These are phyloP conservation scores for Phyllostachys edulis DNA, from an alignment of 176 grass and related monocot genomes.

Conservation along the genomic window DNA sequence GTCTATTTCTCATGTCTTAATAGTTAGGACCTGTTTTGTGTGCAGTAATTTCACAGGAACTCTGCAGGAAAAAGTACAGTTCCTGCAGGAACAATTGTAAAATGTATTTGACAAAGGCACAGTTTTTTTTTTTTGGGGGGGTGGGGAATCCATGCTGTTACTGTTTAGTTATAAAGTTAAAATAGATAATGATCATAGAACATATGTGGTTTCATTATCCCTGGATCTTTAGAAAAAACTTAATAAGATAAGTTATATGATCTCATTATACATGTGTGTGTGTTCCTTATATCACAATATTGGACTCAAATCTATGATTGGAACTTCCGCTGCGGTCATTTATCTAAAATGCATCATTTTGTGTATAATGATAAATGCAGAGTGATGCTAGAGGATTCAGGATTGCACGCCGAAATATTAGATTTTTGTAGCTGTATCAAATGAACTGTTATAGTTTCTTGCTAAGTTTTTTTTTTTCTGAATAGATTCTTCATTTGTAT, in stretches of 20 bases:
- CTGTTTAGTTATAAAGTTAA: not conserved
- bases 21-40: not conserved
- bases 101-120: not conserved
- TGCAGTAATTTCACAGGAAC: not conserved
- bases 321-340: not conserved
- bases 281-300: not conserved
- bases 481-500: not conserved
- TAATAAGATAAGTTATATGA: not conserved
- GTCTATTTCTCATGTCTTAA: not conserved
- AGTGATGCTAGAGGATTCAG: not conserved
- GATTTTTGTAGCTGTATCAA: not conserved
- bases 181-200: not conserved
- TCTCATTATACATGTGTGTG: not conserved
- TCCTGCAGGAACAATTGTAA: not conserved
- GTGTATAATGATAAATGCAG: not conserved
- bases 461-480: not conserved
- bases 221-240: not conserved
- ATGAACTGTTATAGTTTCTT: not conserved
- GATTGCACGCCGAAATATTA: not conserved
- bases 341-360: not conserved
- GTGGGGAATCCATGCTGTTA: not conserved
- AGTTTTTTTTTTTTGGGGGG: not conserved
- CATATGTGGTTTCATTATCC: not conserved
- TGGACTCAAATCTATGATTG: not conserved
- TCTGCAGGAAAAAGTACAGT: not conserved